Conservation (phyloP, 2,329 filamentous ascomycete genomes). For the Coniochaeta ligniaria region DNA sequence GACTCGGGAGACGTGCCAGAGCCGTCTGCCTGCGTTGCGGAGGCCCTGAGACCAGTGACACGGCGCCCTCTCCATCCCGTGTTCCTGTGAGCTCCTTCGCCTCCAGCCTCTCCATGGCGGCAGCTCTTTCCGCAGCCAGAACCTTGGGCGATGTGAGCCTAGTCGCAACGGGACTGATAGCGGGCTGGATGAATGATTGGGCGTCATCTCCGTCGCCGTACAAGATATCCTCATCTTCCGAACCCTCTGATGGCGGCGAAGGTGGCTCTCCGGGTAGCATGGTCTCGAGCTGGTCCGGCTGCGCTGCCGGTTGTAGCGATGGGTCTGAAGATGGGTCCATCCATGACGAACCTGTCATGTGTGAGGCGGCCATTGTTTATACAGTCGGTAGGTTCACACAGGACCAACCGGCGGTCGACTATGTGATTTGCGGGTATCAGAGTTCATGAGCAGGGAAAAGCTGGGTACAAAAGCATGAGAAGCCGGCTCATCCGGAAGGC, state of each 20-base stretch:
- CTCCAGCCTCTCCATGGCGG: slow-evolving; percentile 39
- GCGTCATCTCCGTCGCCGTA: slow-evolving; percentile 47
- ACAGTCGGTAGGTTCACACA: background rate
- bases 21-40: background rate
- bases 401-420: no score
- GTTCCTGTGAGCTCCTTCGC: slow-evolving; percentile 4
- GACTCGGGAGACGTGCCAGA: slow-evolving; percentile 17
- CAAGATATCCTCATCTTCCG: slow-evolving; percentile 26
- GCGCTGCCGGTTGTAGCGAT: background rate
- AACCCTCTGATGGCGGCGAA: slow-evolving; percentile 7
- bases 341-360: background rate
- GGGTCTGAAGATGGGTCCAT: background rate
- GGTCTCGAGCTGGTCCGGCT: background rate
- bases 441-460: background rate
- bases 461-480: background rate
- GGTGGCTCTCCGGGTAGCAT: background rate
- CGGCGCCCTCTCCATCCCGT: background rate
- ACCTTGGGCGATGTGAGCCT: slow-evolving; percentile 47
- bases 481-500: background rate
- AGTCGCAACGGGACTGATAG: slow-evolving; percentile 49
- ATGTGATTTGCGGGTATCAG: background rate
- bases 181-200: slow-evolving; percentile 51
- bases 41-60: background rate
- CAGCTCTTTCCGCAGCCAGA: slow-evolving; percentile 50
- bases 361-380: background rate